Evolutionary conservation across 202 grass and related monocot genomes (phyloP), one percentile per base, ranked within the genome.

Genomic region (Dendrocalamus latiflorus): DNA sequence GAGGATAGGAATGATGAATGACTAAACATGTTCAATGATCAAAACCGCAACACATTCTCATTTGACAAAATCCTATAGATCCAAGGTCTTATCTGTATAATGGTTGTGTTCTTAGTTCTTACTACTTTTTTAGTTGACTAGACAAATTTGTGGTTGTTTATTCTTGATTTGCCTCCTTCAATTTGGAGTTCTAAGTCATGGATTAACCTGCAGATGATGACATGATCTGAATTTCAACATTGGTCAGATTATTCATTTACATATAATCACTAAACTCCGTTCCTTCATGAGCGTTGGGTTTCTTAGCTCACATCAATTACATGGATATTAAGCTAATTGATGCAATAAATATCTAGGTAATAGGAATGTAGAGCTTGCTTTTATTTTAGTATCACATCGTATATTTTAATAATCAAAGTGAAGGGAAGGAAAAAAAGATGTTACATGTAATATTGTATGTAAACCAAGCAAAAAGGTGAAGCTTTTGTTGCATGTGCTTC

Each of bases 401-500:
- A 51, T 72, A 21, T 58, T 66, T 72, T 61, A 67, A 76, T 89
- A 85, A 47, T 70, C 62, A 37, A 85, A 84, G 43, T 68, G 20
- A 43, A 51, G 25, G 68, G 34, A 37, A 70, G 20, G 22, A 72
- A 62, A 75, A 43, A 62, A 44, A 54, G 15, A 65, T 37, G 14
- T 42, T 45, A 70, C 47, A 63, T 33, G 25, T 15, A 21, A 45
- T 85, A 85, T 68, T 81, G 8, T 70, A 37, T 88, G 9, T 20
- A 54, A 85, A 82, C 72, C 25, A 63, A 78, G 55, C 67, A 69
- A 69, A 63, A 13, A 59, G 26, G 49, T 61, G 44, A 68, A 84
- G 44, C 70, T 80, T 76, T 86, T 55, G 17, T 77, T 55, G 47
- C 77, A 59, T 85, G 65, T 82, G 57, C 72, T 21, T 85, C 45